Conservation (phyloP, 805 yeast species). For the Wickerhamomyces silvicola region DNA sequence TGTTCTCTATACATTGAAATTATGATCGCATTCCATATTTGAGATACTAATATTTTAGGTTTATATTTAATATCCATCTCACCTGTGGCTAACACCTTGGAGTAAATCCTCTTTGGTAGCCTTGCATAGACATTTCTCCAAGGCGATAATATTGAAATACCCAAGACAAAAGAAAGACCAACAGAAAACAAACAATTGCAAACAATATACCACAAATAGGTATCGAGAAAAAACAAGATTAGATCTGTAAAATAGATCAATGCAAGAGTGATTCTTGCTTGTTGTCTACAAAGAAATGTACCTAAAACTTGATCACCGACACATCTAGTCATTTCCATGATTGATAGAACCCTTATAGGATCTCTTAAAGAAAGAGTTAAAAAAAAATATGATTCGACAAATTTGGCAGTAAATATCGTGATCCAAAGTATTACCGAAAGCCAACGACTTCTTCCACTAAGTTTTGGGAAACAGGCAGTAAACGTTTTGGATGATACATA, state of each 20-base stretch:
- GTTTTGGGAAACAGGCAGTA: slow-evolving; percentile 50
- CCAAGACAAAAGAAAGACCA: slow-evolving; percentile 62
- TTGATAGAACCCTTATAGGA: slow-evolving; percentile 62
- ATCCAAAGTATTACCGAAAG: slow-evolving; percentile 67
- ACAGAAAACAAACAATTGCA: slow-evolving; percentile 74
- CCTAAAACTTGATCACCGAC: slow-evolving; percentile 59
- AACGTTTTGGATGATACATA: slow-evolving; percentile 51
- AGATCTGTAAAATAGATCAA: slow-evolving; percentile 57
- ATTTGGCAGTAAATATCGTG: slow-evolving; percentile 59
- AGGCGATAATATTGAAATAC: slow-evolving; percentile 81
- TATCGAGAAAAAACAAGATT: slow-evolving; percentile 69
- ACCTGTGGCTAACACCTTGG: slow-evolving; percentile 47
- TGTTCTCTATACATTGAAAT: slow-evolving; percentile 82
- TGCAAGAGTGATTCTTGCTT: slow-evolving; percentile 48
- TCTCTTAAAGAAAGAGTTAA: slow-evolving; percentile 67
- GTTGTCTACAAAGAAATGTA: slow-evolving; percentile 43
- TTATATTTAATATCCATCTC: slow-evolving; percentile 35
- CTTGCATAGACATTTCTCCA: slow-evolving; percentile 78
- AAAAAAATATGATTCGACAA: slow-evolving; percentile 73
- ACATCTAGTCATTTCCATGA: slow-evolving; percentile 52
- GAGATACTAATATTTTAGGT: slow-evolving; percentile 55
- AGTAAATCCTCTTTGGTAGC: slow-evolving; percentile 67
- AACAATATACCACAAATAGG: slow-evolving; percentile 80
- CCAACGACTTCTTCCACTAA: slow-evolving; percentile 47
- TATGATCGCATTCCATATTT: slow-evolving; percentile 79